Conservation (phyloP, 495 filamentous ascomycete species). For the Penicillium psychrofluorescens region DNA sequence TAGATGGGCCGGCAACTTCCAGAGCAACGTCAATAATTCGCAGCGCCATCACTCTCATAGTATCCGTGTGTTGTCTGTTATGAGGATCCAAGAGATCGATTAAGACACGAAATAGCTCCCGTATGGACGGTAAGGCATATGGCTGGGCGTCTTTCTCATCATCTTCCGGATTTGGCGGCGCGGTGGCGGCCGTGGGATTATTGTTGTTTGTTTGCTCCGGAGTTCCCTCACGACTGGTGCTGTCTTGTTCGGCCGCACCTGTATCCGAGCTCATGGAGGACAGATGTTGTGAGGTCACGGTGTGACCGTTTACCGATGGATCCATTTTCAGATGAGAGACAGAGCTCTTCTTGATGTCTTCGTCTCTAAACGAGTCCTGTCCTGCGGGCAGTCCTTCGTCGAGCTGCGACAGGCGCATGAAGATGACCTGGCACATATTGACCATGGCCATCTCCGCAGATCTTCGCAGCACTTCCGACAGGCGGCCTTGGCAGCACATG, state of each 20-base stretch:
- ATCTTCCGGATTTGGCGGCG: slow-evolving; percentile 33
- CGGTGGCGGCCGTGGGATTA: slow-evolving; percentile 29
- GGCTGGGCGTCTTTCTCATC: slow-evolving; percentile 61
- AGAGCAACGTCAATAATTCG: slow-evolving; percentile 96
- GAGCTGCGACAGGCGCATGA: slow-evolving; percentile 80
- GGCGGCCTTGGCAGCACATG: slow-evolving; percentile 89
- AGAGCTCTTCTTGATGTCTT: slow-evolving; percentile 45
- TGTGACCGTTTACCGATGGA: slow-evolving; percentile 71
- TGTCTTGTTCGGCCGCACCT: slow-evolving; percentile 24
- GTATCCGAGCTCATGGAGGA: slow-evolving; percentile 40
- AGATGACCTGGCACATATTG: slow-evolving; percentile 97
- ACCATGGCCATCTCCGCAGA: slow-evolving; percentile 97
- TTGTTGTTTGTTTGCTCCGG: slow-evolving; percentile 32
- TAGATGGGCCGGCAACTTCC: slow-evolving; percentile 92
- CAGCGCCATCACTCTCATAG: slow-evolving; percentile 94
- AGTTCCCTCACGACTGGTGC: slow-evolving; percentile 25
- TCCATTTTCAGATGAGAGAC: slow-evolving; percentile 68
- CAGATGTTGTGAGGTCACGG: slow-evolving; percentile 40
- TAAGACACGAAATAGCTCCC: slow-evolving; percentile 90
- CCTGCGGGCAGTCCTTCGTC: slow-evolving; percentile 63
- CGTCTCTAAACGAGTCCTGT: slow-evolving; percentile 46
- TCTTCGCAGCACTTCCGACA: slow-evolving; percentile 84
- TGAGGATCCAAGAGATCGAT: slow-evolving; percentile 92
- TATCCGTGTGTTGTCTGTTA: slow-evolving; percentile 83
- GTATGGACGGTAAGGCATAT: slow-evolving; percentile 87